Percentiles rank a stretch among this genome's conserved stretches.
phyloP scores from a whole-genome alignment of 1,284 basidiomycete genomes.

The Ganoderma resinaceum region DNA sequence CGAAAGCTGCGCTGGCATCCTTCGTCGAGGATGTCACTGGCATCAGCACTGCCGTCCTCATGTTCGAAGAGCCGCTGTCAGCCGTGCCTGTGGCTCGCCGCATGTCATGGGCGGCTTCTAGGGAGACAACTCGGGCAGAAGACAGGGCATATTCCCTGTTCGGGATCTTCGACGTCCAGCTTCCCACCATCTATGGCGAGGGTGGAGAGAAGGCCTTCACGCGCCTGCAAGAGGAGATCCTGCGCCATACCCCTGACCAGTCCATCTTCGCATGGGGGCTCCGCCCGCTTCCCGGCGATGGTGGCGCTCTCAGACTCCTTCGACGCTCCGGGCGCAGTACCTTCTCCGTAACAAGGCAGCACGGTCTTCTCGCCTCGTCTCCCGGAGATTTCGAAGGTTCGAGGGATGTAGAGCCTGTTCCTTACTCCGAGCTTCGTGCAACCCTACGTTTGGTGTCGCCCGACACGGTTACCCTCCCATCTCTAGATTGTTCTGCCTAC shows the following conservation, averaged over 20 bases:
- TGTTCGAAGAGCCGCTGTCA: constrained; percentile 8
- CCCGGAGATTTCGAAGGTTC: not conserved
- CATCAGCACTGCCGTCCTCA: constrained; percentile 18
- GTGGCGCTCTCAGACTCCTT: not conserved
- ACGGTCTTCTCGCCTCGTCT: not conserved
- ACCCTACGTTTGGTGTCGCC: not conserved
- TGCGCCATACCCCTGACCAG: constrained; percentile 21
- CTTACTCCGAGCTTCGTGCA: not conserved
- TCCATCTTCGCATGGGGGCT: constrained; percentile 25
- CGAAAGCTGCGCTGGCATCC: constrained; percentile 18
- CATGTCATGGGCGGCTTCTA: constrained; percentile 24
- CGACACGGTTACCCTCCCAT: not conserved
- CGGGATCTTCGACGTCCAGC: constrained; percentile 23
- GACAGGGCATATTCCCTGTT: constrained; percentile 28
- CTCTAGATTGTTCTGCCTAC: not conserved
- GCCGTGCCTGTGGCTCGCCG: constrained; percentile 22
- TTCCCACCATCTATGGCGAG: constrained; percentile 26
- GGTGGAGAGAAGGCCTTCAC: constrained; percentile 18
- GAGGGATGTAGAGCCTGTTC: not conserved
- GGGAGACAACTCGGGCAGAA: constrained; percentile 19
- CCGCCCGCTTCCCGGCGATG: not conserved
- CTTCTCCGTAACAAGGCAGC: not conserved
- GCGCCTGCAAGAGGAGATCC: constrained; percentile 26
- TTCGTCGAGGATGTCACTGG: constrained; percentile 22
- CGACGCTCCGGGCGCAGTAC: not conserved